These are phyloP conservation scores for Aureobasidium uvarum DNA, from an alignment of 2,329 filamentous ascomycete species.

Conservation along the genomic window DNA sequence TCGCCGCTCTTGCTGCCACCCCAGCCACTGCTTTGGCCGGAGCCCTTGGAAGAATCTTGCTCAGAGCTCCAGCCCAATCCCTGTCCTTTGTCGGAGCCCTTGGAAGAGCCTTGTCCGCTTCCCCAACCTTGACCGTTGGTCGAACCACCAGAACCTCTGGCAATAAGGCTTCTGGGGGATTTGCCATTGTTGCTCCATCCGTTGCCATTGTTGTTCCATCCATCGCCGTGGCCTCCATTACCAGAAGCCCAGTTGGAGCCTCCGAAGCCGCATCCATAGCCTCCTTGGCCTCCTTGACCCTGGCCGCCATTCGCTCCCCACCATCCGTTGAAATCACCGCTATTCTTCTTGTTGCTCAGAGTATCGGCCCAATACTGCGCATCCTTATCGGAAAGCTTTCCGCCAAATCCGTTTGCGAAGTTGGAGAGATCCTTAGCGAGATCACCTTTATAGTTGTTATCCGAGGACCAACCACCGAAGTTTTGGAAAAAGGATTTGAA, in stretches of 20 bases:
- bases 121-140: neutral
- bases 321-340: constrained; percentile 3
- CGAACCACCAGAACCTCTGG: neutral
- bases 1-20: too few relatives aligned
- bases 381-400: constrained; percentile 10
- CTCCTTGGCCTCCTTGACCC: neutral
- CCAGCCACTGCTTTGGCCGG: neutral
- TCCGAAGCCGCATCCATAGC: neutral
- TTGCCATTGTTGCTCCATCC: neutral
- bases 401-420: constrained; percentile 15
- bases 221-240: neutral
- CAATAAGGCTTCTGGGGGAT: neutral
- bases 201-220: neutral
- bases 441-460: constrained; percentile 11
- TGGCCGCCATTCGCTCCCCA: neutral
- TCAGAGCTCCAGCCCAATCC: neutral
- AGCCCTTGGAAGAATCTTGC: neutral
- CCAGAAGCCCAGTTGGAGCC: neutral
- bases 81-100: neutral
- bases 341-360: constrained; percentile 20
- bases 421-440: constrained; percentile 19
- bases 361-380: constrained; percentile 8
- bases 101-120: too few relatives aligned
- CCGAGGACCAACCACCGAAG: neutral
- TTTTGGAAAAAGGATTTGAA: constrained; percentile 18